A percentile compares a stretch with the other conserved stretches of the same genome.
phyloP scores from a whole-genome alignment of 2,329 filamentous ascomycete genomes.

The Arachnomyces sp. region DNA sequence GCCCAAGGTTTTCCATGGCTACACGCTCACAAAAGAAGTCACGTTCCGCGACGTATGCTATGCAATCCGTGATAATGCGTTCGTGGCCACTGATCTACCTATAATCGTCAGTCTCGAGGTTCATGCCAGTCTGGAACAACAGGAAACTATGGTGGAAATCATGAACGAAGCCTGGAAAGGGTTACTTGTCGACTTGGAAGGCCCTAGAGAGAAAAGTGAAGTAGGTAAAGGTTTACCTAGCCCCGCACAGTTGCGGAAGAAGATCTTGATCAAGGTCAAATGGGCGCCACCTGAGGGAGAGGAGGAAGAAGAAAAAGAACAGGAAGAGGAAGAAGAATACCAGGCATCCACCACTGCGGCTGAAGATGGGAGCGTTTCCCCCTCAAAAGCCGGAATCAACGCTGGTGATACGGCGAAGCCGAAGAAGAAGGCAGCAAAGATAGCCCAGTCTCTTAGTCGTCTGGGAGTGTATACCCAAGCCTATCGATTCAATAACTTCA shows the following conservation, averaged over 20 bases:
- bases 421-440: slow-evolving; percentile 49
- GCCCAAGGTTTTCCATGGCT: slow-evolving; percentile 77
- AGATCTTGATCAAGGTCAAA: slow-evolving; percentile 80
- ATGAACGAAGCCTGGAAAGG: slow-evolving; percentile 84
- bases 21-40: slow-evolving; percentile 78
- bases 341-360: slow-evolving; percentile 36
- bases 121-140: slow-evolving; percentile 73
- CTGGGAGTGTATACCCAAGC: slow-evolving; percentile 83
- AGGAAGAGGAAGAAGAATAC: slow-evolving; percentile 7
- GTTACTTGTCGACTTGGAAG: slow-evolving; percentile 57
- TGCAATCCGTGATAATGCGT: slow-evolving; percentile 71
- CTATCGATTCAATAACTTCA: slow-evolving; percentile 68
- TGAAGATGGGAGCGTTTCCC: slow-evolving; percentile 15
- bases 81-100: slow-evolving; percentile 66
- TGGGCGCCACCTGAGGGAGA: slow-evolving; percentile 45
- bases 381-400: neutral
- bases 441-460: slow-evolving; percentile 63
- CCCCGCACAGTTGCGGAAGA: slow-evolving; percentile 64
- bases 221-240: slow-evolving; percentile 52
- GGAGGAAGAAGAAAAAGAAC: slow-evolving; percentile 10
- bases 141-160: slow-evolving; percentile 86
- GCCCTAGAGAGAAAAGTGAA: slow-evolving; percentile 48
- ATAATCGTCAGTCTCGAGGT: slow-evolving; percentile 91
- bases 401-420: slow-evolving; percentile 17
- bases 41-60: slow-evolving; percentile 80